phyloP scores from a whole-genome alignment of 371 early-diverging fungal species.

The Mucor lusitanicus region DNA sequence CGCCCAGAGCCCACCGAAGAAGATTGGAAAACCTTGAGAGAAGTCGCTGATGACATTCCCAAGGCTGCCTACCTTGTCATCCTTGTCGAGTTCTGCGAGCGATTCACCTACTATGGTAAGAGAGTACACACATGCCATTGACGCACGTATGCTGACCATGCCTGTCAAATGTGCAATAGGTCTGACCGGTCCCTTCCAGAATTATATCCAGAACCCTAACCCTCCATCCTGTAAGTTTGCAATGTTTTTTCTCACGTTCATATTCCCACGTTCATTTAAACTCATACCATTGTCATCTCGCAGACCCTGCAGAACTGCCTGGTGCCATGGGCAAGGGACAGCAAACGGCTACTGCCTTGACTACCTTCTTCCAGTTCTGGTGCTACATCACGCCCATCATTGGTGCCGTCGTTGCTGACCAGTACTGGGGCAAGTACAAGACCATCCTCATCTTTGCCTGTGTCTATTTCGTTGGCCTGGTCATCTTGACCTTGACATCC shows the following conservation, averaged over 20 bases:
- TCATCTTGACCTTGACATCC: conserved; percentile 65
- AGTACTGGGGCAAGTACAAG: conserved; percentile 81
- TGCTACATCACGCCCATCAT: conserved; percentile 80
- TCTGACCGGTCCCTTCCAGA: conserved; percentile 69
- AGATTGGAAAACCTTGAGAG: conserved; percentile 48
- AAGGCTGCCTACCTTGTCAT: conserved; percentile 64
- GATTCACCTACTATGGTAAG: conserved; percentile 73
- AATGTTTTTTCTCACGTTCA: neutral
- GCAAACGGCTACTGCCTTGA: conserved; percentile 64
- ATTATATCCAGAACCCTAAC: conserved; percentile 56
- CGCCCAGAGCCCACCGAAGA: conserved; percentile 48
- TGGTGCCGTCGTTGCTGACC: conserved; percentile 83
- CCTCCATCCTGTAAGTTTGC: conserved; percentile 37
- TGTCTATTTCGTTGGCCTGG: conserved; percentile 71
- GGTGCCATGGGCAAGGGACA: conserved; percentile 52
- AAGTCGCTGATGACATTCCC: conserved; percentile 57
- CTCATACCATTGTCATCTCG: neutral
- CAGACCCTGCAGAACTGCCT: conserved; percentile 46
- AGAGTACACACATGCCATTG: neutral
- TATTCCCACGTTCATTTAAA: neutral
- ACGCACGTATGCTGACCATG: neutral
- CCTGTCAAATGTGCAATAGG: conserved; percentile 33
- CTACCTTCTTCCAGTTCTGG: conserved; percentile 79
- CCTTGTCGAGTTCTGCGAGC: conserved; percentile 75
- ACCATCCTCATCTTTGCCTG: conserved; percentile 72